Percentiles rank a stretch among this genome's conserved stretches.
Evolutionary conservation across 768 basidiomycete species (phyloP).

Genomic region (Tulasnella sp.): DNA sequence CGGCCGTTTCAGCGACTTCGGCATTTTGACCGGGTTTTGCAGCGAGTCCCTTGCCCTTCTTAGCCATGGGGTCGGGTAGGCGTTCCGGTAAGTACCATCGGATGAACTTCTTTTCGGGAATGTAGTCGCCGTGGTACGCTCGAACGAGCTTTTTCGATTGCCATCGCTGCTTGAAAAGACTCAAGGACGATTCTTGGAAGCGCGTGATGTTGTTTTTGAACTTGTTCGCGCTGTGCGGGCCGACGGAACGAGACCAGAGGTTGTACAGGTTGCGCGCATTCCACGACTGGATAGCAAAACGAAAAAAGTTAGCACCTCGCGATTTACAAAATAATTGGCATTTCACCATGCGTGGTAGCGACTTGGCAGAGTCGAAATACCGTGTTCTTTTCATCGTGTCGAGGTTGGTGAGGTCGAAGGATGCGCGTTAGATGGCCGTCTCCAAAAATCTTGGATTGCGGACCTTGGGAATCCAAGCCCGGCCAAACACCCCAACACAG

Average conservation of each 20-base stretch:
- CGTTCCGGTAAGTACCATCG: conserved; percentile 87
- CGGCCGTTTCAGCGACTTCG: conserved; percentile 43
- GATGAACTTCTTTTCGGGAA: conserved; percentile 89
- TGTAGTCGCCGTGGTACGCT: conserved; percentile 93
- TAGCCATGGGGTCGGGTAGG: conserved; percentile 79
- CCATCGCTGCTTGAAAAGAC: conserved; percentile 92
- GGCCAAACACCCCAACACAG: background rate
- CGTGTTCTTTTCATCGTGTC: conserved; percentile 17
- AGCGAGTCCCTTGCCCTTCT: conserved; percentile 31
- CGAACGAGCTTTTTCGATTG: conserved; percentile 77
- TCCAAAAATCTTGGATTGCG: conserved; percentile 14
- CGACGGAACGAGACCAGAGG: conserved; percentile 71
- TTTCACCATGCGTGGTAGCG: conserved; percentile 77
- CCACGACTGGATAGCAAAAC: conserved; percentile 68
- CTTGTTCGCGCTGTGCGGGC: conserved; percentile 37
- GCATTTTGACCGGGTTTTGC: conserved; percentile 32
- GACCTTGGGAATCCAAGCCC: background rate
- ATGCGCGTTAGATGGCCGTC: conserved; percentile 2
- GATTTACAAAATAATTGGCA: background rate
- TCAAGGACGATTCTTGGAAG: conserved; percentile 54
- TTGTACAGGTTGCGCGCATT: conserved; percentile 82
- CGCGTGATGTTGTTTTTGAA: conserved; percentile 41
- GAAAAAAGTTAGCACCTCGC: background rate
- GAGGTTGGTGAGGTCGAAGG: background rate
- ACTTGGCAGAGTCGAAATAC: conserved; percentile 43